Conservation (phyloP, 140 eudicot genomes). For the Ambrosia hybrid region DNA sequence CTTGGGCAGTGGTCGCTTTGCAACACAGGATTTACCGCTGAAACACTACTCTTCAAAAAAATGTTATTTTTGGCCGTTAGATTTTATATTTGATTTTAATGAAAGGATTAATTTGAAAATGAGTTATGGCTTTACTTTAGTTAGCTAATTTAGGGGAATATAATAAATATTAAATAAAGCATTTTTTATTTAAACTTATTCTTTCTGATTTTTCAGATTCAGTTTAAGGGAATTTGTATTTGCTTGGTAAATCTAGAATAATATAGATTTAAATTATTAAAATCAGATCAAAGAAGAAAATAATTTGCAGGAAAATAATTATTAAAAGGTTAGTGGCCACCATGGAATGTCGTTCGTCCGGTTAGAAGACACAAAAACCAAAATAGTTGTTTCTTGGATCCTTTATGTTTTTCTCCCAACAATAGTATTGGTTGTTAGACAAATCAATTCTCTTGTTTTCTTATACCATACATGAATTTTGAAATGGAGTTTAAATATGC, state of each 20-base stretch:
- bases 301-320: not conserved
- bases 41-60: too few relatives aligned
- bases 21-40: too few relatives aligned
- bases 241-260: not conserved
- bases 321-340: slow-evolving; percentile 29
- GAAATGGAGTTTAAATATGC: not conserved
- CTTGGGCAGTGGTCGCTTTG: too few relatives aligned
- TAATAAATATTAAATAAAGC: too few relatives aligned
- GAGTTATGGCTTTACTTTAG: too few relatives aligned
- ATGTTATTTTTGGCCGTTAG: not conserved
- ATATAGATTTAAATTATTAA: not conserved
- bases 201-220: not conserved
- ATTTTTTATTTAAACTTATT: too few relatives aligned
- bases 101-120: too few relatives aligned
- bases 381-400: slow-evolving; percentile 36
- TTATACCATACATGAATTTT: not conserved
- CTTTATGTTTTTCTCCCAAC: slow-evolving; percentile 36
- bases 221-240: not conserved
- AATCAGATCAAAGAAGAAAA: not conserved
- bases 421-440: slow-evolving; percentile 29
- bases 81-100: not conserved
- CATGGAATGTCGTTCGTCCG: slow-evolving; percentile 39
- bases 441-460: slow-evolving; percentile 21
- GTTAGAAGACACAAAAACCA: slow-evolving; percentile 35
- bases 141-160: too few relatives aligned